Evolutionary conservation across 768 basidiomycete genomes (phyloP), one percentile per base, ranked within the genome.

Genomic region (Psilocybe cyanescens): DNA sequence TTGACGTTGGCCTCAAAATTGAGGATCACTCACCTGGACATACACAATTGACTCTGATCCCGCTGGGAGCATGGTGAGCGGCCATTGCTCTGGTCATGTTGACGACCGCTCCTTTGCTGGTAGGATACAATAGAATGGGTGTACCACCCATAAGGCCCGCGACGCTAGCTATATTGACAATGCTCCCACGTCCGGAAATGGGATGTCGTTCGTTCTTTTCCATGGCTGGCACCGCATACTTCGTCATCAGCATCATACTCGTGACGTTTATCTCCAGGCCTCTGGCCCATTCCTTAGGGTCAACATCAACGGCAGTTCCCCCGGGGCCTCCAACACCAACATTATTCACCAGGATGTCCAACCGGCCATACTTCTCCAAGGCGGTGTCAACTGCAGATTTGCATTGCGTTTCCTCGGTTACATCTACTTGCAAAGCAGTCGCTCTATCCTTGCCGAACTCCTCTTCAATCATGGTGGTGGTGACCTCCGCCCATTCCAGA

Each of bases 1-100:
- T 3, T 37, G 33, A 33, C 2, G 17, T 2, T n/a, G 14, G 19
- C 50, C 7, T 14, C 12, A n/a, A 44, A 44, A 7, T 53, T 35
- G 16, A 54, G 29, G 30, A 24, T 19, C 1, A 59, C 75, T 24
- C 35, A 77, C 79, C 79, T 51, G 78, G 76, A 68, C 76, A 78
- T 9, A 79, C 78, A 62, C 74, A 78, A 44, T 79, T 79, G 8
- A 79, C 78, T 45, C 76, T 70, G 52, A 81, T 79, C 1, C 76
- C 78, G 19, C 71, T 70, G 3, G 74, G 69, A 0, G 75, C 79
- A 63, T 79, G 79, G 57, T 81, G 79, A 1, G 72, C 73, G 0
- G 78, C 79, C 79, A 81, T 81, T 1, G 79, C 78, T 47, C 78
- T 68, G 1, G 79, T 81, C 75, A 81, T 78, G 44, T 81, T 79